Evolutionary conservation across 371 early-diverging fungal species (phyloP), one percentile per base, ranked within the genome.

Genomic region (Mucor plumbeus): DNA sequence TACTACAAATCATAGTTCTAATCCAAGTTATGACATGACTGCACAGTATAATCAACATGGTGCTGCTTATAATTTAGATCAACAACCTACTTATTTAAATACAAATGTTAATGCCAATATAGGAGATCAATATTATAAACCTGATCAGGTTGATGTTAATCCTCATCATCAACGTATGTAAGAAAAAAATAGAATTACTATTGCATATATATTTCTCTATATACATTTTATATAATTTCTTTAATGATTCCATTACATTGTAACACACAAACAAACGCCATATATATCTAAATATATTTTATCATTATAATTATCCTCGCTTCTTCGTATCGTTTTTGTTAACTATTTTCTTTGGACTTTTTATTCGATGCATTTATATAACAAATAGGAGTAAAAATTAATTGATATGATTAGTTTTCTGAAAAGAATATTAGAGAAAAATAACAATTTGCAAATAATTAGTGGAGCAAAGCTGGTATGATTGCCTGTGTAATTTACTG

Each of bases 131-230:
- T 67, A 56, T 47, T 67, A 67, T 48, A 71, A 71, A 35, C 72
- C 72, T n/a, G 67, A 71, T 71, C 64, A 67, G 26, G 56, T 57
- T 13, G 71, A 70, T 63, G 53, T 43, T 14, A 65, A 60, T 15
- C 65, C 64, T 21, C 65, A 65, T 53, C 62, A 58, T 33, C 56
- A 31, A 13, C 50, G 50, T 26, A 50, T 50, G 50, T 26, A 50
- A n/a, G 11, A 21, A 50, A 26, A 19, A 19, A 50, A 48, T 50
- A 50, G 11, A 50, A 26, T 26, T 26, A 26, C 26, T 26, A 26
- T 26, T 26, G 26, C 26, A 26, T 26, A 26, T 26, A 26, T 26
- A 26, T 3, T 50, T 21, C 19, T 50, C 9, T 50, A 26, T 26
- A 48, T 7, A 21, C 21, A 19, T 50, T 26, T 14, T 26, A 38